These are phyloP conservation scores for Xanthoconium separans DNA, from an alignment of 1,284 basidiomycete species.

Conservation along the genomic window DNA sequence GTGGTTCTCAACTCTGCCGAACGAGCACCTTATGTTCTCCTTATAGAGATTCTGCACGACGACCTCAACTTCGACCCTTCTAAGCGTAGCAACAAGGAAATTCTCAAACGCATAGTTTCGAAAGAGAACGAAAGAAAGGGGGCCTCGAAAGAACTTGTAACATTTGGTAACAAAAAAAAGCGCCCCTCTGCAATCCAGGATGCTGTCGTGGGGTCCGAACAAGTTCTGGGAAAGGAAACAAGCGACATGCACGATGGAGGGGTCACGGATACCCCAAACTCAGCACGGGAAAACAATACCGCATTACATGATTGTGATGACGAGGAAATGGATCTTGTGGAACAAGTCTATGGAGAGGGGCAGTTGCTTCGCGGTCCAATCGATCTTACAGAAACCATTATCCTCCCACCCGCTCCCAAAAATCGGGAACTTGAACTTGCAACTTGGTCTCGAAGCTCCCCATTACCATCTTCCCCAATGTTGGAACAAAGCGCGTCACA, in stretches of 20 bases:
- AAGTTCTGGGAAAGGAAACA: conserved; percentile 28
- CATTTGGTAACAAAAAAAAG: conserved; percentile 39
- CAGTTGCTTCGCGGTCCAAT: conserved; percentile 67
- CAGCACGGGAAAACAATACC: conserved; percentile 29
- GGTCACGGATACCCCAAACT: conserved; percentile 15
- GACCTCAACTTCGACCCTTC: conserved; percentile 94
- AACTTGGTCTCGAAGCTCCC: conserved; percentile 72
- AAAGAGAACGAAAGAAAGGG: conserved; percentile 67
- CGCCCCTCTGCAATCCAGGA: conserved; percentile 27
- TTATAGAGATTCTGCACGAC: conserved; percentile 89
- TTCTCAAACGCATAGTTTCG: conserved; percentile 79
- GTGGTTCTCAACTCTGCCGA: conserved; percentile 99
- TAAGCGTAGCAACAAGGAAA: conserved; percentile 82
- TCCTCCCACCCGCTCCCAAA: conserved; percentile 78
- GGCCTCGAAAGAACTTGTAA: conserved; percentile 50
- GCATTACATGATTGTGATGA: conserved; percentile 43
- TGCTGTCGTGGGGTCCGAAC: conserved; percentile 22
- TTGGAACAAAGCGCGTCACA: conserved; percentile 30
- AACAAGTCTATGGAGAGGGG: conserved; percentile 85
- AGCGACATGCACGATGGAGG: conserved; percentile 19
- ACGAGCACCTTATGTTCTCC: conserved; percentile 89
- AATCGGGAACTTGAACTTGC: conserved; percentile 86
- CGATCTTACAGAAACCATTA: conserved; percentile 78
- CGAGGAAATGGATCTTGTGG: conserved; percentile 92
- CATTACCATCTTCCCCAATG: conserved; percentile 49